These are phyloP conservation scores for Cryptosporidium bovis DNA, from an alignment of 169 alveolate genomes.

Conservation along the genomic window DNA sequence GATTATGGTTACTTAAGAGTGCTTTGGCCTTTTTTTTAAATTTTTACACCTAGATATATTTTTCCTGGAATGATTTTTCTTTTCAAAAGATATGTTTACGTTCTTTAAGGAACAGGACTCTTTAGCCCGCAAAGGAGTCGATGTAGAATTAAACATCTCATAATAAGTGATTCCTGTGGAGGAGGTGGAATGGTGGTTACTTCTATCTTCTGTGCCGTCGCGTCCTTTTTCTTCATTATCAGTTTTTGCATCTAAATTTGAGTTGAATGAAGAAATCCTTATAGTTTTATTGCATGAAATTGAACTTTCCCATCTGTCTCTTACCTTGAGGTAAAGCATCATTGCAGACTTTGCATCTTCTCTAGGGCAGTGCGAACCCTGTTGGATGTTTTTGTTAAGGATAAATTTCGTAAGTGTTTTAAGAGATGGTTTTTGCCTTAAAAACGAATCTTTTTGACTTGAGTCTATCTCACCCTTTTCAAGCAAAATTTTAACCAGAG, in stretches of 20 bases:
- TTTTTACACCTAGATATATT: too few relatives aligned
- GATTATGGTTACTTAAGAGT: too few relatives aligned
- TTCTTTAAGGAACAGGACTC: too few relatives aligned
- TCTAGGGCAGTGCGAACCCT: slow-evolving; percentile 68
- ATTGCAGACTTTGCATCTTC: slow-evolving; percentile 65
- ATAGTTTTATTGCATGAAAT: background rate
- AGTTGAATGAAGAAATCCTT: background rate
- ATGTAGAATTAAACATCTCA: too few relatives aligned
- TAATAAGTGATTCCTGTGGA: background rate
- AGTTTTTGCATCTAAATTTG: too few relatives aligned
- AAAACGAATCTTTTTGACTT: slow-evolving; percentile 2
- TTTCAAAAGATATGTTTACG: too few relatives aligned
- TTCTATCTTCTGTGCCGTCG: too few relatives aligned
- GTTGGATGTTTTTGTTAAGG: slow-evolving; percentile 35
- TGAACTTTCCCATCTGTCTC: slow-evolving; percentile 59
- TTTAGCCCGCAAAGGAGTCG: too few relatives aligned
- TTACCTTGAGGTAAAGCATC: slow-evolving; percentile 58
- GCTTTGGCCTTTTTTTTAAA: too few relatives aligned
- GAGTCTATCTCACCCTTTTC: slow-evolving; percentile 33
- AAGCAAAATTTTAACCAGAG: slow-evolving; percentile 21
- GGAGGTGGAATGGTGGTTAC: too few relatives aligned
- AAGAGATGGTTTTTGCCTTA: slow-evolving; percentile 63
- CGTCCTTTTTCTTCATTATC: too few relatives aligned
- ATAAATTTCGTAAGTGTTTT: slow-evolving; percentile 28
- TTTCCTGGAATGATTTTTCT: too few relatives aligned